These are phyloP conservation scores for Gaeumannomyces sp. DNA, from an alignment of 2,329 filamentous ascomycete genomes.

Conservation along the genomic window DNA sequence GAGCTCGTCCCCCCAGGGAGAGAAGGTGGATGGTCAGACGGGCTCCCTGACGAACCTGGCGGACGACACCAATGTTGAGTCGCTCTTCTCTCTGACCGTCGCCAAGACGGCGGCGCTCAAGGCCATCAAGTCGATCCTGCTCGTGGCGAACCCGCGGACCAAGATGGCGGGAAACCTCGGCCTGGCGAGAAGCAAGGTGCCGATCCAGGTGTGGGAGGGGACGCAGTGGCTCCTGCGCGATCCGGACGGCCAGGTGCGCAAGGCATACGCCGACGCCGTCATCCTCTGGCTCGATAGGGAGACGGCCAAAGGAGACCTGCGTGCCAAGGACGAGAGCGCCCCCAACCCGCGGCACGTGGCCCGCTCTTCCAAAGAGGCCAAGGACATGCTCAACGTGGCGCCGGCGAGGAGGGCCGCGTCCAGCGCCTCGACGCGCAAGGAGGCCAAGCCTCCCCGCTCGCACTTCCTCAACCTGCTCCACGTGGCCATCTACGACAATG, in stretches of 20 bases:
- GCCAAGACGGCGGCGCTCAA: slow-evolving; percentile 63
- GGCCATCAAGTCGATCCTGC: slow-evolving; percentile 74
- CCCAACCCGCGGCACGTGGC: slow-evolving; percentile 16
- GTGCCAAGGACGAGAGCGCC: slow-evolving; percentile 50
- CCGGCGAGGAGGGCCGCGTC: slow-evolving; percentile 61
- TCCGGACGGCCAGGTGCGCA: slow-evolving; percentile 67
- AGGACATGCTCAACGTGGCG: not conserved
- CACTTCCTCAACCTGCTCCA: slow-evolving; percentile 79
- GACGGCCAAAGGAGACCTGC: slow-evolving; percentile 60
- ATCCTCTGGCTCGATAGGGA: slow-evolving; percentile 81
- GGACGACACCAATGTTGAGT: slow-evolving; percentile 38
- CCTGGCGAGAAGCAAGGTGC: slow-evolving; percentile 67
- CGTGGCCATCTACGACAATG: slow-evolving; percentile 83
- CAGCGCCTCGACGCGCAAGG: slow-evolving; percentile 57
- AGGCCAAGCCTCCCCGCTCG: slow-evolving; percentile 48
- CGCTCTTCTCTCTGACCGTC: slow-evolving; percentile 45
- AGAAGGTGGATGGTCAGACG: slow-evolving; percentile 39
- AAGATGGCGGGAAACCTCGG: slow-evolving; percentile 53
- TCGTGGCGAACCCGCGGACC: slow-evolving; percentile 68
- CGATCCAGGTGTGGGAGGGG: slow-evolving; percentile 87
- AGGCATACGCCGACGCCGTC: slow-evolving; percentile 79
- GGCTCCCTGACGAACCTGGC: slow-evolving; percentile 24
- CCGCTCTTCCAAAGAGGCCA: not conserved
- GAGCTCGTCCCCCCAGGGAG: slow-evolving; percentile 37
- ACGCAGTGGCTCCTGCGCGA: slow-evolving; percentile 90